Conservation (phyloP, 2,329 filamentous ascomycete genomes). For the Alternaria rosae region DNA sequence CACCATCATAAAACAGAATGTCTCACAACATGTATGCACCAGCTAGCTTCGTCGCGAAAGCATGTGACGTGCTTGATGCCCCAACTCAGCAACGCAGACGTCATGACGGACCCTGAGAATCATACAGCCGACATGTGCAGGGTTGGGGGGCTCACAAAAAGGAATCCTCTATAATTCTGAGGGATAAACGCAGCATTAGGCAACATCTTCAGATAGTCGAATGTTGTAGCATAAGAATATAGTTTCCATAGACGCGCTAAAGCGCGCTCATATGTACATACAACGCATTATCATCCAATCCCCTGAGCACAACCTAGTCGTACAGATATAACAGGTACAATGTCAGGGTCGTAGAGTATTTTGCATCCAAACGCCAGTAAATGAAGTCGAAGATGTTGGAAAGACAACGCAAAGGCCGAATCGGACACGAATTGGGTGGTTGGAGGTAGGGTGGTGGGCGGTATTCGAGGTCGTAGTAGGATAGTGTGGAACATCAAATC, state of each 20-base stretch:
- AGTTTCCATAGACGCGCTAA: neutral
- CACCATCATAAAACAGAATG: too few species aligned
- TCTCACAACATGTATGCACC: neutral
- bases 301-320: constrained; percentile 13
- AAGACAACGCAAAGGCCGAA: neutral
- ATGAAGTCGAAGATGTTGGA: constrained; percentile 9
- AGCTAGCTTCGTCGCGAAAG: constrained; percentile 1
- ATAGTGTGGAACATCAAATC: neutral
- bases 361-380: constrained; percentile 27
- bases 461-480: neutral
- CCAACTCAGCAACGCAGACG: constrained; percentile 19
- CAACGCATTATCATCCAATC: constrained; percentile 5
- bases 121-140: neutral
- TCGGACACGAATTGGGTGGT: neutral
- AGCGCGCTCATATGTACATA: constrained; percentile 6
- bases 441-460: neutral
- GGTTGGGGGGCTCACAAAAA: neutral
- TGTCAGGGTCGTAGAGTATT: neutral
- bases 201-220: neutral
- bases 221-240: neutral
- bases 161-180: neutral
- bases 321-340: constrained; percentile 22
- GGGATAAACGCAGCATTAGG: neutral
- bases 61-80: constrained; percentile 13
- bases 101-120: constrained; percentile 30